These are phyloP conservation scores for Carex littledalei DNA, from an alignment of 176 grass and related monocot species.

Conservation along the genomic window DNA sequence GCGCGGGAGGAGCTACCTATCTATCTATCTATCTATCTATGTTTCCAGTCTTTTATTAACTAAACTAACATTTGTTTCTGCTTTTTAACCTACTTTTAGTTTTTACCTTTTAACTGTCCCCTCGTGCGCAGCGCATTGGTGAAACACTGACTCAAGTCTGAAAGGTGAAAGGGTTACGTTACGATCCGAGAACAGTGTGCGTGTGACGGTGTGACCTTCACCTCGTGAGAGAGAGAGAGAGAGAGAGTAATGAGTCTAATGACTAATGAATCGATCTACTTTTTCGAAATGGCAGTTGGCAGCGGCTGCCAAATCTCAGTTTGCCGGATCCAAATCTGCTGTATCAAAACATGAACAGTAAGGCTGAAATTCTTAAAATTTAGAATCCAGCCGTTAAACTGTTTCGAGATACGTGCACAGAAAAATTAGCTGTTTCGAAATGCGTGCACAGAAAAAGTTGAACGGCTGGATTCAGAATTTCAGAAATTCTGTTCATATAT, in stretches of 20 bases:
- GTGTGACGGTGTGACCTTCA: neutral
- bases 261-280: neutral
- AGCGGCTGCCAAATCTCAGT: neutral
- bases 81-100: neutral
- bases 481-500: no score
- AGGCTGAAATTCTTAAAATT: no score
- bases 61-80: neutral
- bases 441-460: no score
- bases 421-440: no score
- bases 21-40: neutral
- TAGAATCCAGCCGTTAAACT: no score
- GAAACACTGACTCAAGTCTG: neutral
- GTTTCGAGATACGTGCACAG: no score
- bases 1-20: neutral
- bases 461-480: no score
- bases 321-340: no score
- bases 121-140: constrained; percentile 8
- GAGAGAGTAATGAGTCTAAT: neutral
- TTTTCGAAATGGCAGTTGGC: neutral
- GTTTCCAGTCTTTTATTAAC: neutral
- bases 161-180: neutral
- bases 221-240: no score
- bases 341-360: no score
- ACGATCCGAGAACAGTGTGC: neutral
- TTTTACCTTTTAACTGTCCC: neutral